Evolutionary conservation across 2,329 filamentous ascomycete genomes (phyloP).

Genomic region (Lachnellula subtilissima): DNA sequence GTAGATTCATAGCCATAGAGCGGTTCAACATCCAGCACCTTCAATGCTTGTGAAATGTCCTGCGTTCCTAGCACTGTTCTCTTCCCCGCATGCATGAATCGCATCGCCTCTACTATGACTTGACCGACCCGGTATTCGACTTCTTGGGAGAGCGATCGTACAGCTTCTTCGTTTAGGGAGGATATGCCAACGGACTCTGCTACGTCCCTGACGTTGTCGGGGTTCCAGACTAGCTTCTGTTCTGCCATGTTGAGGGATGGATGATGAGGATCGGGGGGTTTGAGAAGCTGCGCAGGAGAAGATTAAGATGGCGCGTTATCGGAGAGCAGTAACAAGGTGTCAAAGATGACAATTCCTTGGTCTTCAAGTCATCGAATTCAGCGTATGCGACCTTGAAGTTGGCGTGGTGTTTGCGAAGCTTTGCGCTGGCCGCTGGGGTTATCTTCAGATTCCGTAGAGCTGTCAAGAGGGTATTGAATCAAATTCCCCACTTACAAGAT

Average conservation of each 20-base stretch:
- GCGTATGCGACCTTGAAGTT: background rate
- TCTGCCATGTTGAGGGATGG: slow-evolving; percentile 23
- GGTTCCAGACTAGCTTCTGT: slow-evolving; percentile 73
- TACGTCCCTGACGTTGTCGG: slow-evolving; percentile 91
- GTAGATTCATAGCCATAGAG: slow-evolving; percentile 95
- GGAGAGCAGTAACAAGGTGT: background rate
- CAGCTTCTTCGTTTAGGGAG: slow-evolving; percentile 75
- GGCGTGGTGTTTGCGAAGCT: background rate
- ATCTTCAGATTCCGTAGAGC: background rate
- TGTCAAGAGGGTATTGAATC: background rate
- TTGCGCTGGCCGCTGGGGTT: background rate
- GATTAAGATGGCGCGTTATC: background rate
- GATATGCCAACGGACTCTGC: slow-evolving; percentile 91
- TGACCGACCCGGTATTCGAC: slow-evolving; percentile 93
- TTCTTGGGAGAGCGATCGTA: slow-evolving; percentile 83
- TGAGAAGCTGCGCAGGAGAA: background rate
- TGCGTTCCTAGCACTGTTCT: slow-evolving; percentile 84
- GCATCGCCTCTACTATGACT: slow-evolving; percentile 87
- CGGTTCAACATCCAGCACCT: slow-evolving; percentile 85
- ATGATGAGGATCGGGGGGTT: background rate
- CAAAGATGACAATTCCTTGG: background rate
- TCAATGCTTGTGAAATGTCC: slow-evolving; percentile 81
- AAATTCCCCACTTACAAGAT: background rate
- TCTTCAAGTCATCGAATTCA: slow-evolving; percentile 3
- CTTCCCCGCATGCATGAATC: slow-evolving; percentile 90